phyloP scores from a whole-genome alignment of 345 rosid genomes.

The Rhodomyrtus tomentosa region DNA sequence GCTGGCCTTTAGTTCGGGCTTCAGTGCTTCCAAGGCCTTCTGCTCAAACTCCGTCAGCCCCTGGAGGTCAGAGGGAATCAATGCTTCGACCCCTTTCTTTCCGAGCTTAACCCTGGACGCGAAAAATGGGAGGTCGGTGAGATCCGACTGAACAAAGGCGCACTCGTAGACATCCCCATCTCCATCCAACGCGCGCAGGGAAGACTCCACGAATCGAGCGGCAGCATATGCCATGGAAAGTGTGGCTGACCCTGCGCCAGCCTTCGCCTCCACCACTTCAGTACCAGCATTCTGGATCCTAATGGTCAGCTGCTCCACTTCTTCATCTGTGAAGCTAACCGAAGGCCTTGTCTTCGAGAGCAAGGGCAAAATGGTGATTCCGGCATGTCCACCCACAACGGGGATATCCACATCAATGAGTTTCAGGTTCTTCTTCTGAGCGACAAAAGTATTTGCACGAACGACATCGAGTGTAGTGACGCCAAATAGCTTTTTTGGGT shows the following conservation, averaged over 20 bases:
- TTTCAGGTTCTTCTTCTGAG: constrained; percentile 77
- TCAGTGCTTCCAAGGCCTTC: constrained; percentile 73
- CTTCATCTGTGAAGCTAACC: constrained; percentile 64
- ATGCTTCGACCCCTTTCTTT: constrained; percentile 73
- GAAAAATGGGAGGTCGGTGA: constrained; percentile 78
- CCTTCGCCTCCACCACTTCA: constrained; percentile 96
- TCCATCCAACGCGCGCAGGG: constrained; percentile 92
- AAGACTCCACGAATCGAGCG: constrained; percentile 91
- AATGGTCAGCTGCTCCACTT: constrained; percentile 57
- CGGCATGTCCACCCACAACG: constrained; percentile 92
- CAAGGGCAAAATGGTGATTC: constrained; percentile 82
- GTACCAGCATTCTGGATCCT: constrained; percentile 95
- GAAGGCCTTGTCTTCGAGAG: constrained; percentile 75
- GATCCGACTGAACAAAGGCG: constrained; percentile 52
- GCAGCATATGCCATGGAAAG: constrained; percentile 99
- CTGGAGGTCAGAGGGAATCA: constrained; percentile 56
- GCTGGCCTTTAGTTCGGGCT: constrained; percentile 71
- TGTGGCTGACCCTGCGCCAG: constrained; percentile 96
- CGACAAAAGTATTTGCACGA: constrained; percentile 87
- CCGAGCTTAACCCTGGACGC: constrained; percentile 88
- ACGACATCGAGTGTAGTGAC: constrained; percentile 89
- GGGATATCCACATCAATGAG: constrained; percentile 93
- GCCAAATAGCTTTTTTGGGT: constrained; percentile 91
- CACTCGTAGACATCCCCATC: constrained; percentile 89
- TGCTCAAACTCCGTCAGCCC: constrained; percentile 72